Base-by-base conservation (phyloP, 495 filamentous ascomycete species). In the Pseudevernia furfuracea region DNA sequence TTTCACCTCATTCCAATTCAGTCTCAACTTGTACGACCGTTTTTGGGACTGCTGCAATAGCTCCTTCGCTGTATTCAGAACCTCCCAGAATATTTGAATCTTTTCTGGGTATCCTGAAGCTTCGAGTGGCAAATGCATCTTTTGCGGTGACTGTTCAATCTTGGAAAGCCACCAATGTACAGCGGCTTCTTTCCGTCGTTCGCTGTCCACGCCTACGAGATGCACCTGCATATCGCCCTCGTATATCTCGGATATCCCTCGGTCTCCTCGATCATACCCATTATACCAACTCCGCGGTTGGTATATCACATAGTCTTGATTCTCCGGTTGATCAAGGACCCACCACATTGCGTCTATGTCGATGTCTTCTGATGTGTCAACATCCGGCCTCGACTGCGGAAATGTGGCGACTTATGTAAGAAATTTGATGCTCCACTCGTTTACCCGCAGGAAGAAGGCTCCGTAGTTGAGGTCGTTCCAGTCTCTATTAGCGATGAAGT, bases 381-480 rank as follows among this genome's bases (percentile, higher is more conserved):
- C 71, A 3, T 77, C 74, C 8, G 34, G 34, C 41, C 76, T 61
- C 69, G 77, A 77, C 58, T 74, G 69, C 19, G 75, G 78, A 63
- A 78, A 79, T 5, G 79, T 70, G 6, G 83, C 61, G 9, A 76
- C 73, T 41, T 74, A 74, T 28, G 75, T 75, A 60, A 85, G 73
- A n/a, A 83, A 70, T 14, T 80, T 71, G 46, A 82, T 74, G 9
- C 76, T 75, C 81, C 82, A 84, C 21, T 70, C 68, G 57, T 73
- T 72, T 8, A 65, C 77, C 36, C 78, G 75, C 53, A 84, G 66
- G 6, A 77, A 73, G 67, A 85, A 85, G 37, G 79, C 76, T 32
- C 82, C 82, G 61, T 79, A 81, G 71, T 85, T 84, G 41, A 84
- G 73, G 2, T 81, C 81, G 68, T 84, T 80, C 73, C 74, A 77